Conservation (phyloP, 129 eudicot species). For the Flaveria linearis region DNA sequence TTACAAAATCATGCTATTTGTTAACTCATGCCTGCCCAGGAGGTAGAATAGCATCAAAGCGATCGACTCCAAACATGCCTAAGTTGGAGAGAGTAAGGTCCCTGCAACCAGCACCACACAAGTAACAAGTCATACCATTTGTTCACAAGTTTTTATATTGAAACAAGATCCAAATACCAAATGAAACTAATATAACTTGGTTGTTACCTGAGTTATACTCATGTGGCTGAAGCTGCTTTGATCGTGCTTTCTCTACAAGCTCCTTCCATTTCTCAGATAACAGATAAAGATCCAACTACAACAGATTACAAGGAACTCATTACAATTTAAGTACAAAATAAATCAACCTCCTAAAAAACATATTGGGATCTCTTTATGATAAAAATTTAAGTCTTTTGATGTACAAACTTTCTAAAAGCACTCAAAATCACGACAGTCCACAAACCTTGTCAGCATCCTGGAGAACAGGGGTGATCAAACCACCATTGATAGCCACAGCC, state of each 20-base stretch:
- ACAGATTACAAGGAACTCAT: slow-evolving; percentile 28
- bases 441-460: slow-evolving; percentile 90
- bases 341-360: slow-evolving; percentile 6
- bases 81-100: slow-evolving; percentile 82
- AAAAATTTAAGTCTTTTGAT: neutral
- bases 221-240: slow-evolving; percentile 86
- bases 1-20: neutral
- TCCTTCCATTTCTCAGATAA: slow-evolving; percentile 95
- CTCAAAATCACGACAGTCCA: neutral
- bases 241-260: slow-evolving; percentile 91
- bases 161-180: slow-evolving; percentile 13
- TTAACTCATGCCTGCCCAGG: slow-evolving; percentile 80
- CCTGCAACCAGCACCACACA: slow-evolving; percentile 48
- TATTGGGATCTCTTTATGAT: neutral
- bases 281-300: slow-evolving; percentile 88
- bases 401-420: neutral
- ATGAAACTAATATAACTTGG: neutral
- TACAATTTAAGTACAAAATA: neutral
- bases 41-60: slow-evolving; percentile 97
- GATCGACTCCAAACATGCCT: slow-evolving; percentile 99
- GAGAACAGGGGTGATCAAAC: slow-evolving; percentile 95
- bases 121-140: slow-evolving; percentile 14
- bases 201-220: slow-evolving; percentile 79
- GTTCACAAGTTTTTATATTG: neutral
- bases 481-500: slow-evolving; percentile 90